A percentile compares a stretch with the other conserved stretches of the same genome.
These are phyloP conservation scores for Penicillium sp. DNA, from an alignment of 2,329 filamentous ascomycete genomes.

Conservation along the genomic window DNA sequence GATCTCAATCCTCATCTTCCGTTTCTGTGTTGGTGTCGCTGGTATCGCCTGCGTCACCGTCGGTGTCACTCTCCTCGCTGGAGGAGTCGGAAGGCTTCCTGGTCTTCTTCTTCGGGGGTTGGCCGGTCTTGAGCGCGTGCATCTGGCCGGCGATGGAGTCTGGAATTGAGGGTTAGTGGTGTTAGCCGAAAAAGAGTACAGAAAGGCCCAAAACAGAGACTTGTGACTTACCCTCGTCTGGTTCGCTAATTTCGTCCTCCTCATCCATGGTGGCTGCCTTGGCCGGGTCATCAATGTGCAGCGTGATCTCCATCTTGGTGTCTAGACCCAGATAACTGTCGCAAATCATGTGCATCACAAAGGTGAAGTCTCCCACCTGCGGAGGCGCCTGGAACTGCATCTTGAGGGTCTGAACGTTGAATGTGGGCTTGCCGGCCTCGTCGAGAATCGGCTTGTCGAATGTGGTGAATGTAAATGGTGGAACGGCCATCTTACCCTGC, in stretches of 20 bases:
- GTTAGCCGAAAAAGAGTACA: background rate
- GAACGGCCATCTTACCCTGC: slow-evolving; percentile 92
- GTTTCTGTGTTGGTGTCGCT: slow-evolving; percentile 66
- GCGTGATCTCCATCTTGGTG: slow-evolving; percentile 80
- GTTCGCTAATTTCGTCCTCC: slow-evolving; percentile 95
- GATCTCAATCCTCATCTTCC: slow-evolving; percentile 62
- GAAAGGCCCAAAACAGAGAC: slow-evolving; percentile 3
- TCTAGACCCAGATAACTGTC: slow-evolving; percentile 96
- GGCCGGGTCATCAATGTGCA: slow-evolving; percentile 81
- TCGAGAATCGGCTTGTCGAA: slow-evolving; percentile 88
- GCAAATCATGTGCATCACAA: slow-evolving; percentile 87
- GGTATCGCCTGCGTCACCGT: slow-evolving; percentile 56
- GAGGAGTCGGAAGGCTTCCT: slow-evolving; percentile 52
- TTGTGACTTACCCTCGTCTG: slow-evolving; percentile 89
- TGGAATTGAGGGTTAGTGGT: slow-evolving; percentile 33
- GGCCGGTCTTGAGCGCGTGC: slow-evolving; percentile 72
- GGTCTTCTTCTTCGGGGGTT: slow-evolving; percentile 55
- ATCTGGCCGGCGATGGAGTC: slow-evolving; percentile 89
- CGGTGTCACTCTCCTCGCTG: slow-evolving; percentile 62
- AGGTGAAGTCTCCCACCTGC: slow-evolving; percentile 86
- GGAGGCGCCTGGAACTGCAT: slow-evolving; percentile 95
- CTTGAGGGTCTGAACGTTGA: slow-evolving; percentile 91
- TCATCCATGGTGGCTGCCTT: slow-evolving; percentile 74
- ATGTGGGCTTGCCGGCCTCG: slow-evolving; percentile 77
- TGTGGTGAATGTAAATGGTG: slow-evolving; percentile 87